Conservation (phyloP, 129 eudicot genomes). For the Flaveria sonorensis region DNA sequence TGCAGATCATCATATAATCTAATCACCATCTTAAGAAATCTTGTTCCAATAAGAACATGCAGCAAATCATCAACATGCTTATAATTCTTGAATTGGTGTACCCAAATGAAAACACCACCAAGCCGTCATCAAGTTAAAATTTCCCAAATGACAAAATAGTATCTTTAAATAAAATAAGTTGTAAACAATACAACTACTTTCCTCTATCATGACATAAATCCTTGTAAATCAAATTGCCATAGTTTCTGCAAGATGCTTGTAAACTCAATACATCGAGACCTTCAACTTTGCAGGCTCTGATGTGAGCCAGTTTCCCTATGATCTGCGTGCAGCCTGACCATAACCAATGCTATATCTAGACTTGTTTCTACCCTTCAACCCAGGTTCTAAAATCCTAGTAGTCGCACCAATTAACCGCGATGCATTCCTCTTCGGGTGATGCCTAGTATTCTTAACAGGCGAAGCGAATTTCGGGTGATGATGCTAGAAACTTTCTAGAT, state of each 20-base stretch:
- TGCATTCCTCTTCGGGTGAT: constrained; percentile 44
- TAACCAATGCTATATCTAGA: constrained; percentile 54
- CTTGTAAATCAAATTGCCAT: constrained; percentile 42
- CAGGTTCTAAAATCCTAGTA: constrained; percentile 80
- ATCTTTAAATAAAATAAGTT: too few relatives aligned
- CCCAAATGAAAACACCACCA: too few relatives aligned
- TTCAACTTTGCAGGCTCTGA: constrained; percentile 29
- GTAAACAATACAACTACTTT: too few relatives aligned
- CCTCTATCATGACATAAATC: too few relatives aligned
- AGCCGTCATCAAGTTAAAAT: too few relatives aligned
- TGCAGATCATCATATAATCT: too few relatives aligned
- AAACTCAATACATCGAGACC: constrained; percentile 25
- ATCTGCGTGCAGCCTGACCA: constrained; percentile 3
- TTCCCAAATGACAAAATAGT: too few relatives aligned
- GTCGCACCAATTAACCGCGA: constrained; percentile 78
- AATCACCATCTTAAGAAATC: too few relatives aligned
- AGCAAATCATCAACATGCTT: too few relatives aligned
- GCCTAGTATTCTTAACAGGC: constrained; percentile 68
- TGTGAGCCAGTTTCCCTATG: not conserved
- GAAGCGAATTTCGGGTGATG: constrained; percentile 56
- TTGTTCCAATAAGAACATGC: too few relatives aligned
- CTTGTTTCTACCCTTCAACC: constrained; percentile 52
- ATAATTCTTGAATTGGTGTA: too few relatives aligned
- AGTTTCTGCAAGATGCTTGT: constrained; percentile 53
- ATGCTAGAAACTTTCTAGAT: constrained; percentile 63